Evolutionary conservation across 164 flowering plant species (phyloP).

Genomic region (Taxillus chinensis): DNA sequence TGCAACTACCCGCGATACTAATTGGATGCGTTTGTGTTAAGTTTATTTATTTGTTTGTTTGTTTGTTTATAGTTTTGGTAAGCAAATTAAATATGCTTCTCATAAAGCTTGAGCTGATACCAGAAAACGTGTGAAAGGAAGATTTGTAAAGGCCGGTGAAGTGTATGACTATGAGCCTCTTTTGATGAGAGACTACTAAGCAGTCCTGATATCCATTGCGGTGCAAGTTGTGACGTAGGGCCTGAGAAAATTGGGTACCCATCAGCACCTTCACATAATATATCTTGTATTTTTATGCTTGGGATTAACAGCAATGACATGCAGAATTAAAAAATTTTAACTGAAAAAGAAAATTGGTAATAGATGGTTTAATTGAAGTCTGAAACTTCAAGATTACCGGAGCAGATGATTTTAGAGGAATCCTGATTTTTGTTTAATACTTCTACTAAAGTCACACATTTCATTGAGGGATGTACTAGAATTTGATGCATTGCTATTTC

Average conservation of each 20-base stretch:
- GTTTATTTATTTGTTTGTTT: too few species aligned
- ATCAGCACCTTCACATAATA: not conserved
- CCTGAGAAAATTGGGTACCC: conserved; percentile 5
- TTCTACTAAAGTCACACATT: too few species aligned
- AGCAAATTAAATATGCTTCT: conserved; percentile 52
- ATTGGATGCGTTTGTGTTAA: too few species aligned
- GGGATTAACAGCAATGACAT: not conserved
- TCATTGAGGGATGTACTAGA: too few species aligned
- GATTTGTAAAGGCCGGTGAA: conserved; percentile 65
- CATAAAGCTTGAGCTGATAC: conserved; percentile 64
- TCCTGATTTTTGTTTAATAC: too few species aligned
- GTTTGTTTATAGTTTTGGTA: conserved; percentile 35
- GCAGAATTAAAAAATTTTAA: not conserved
- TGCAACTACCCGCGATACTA: too few species aligned
- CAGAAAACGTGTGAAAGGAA: conserved; percentile 60
- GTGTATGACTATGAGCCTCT: conserved; percentile 51
- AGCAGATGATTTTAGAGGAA: too few species aligned
- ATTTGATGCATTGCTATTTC: too few species aligned
- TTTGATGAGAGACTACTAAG: conserved; percentile 12
- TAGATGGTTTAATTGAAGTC: too few species aligned
- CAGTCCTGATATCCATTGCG: not conserved
- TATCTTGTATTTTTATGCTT: not conserved
- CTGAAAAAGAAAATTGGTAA: conserved; percentile 17
- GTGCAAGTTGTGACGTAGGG: not conserved
- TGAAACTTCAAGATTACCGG: too few species aligned